Conservation (phyloP, 768 basidiomycete species). For the Mrakia frigida region DNA sequence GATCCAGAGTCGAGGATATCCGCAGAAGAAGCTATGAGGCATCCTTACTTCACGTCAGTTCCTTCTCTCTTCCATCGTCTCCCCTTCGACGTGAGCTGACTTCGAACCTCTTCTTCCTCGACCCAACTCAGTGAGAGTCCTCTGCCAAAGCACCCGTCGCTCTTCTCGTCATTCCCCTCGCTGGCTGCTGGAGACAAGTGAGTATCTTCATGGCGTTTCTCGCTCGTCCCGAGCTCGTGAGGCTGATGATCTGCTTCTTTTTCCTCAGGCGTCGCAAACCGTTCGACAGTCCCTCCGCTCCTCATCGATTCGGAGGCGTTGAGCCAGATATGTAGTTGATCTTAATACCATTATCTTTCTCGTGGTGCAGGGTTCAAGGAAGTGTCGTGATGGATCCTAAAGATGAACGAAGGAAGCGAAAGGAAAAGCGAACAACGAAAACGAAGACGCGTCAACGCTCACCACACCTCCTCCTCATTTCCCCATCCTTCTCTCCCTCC, state of each 20-base stretch:
- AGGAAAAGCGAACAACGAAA: no score
- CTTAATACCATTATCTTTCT: no score
- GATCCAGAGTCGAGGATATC: conserved; percentile 80
- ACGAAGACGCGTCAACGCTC: no score
- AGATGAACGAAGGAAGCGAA: no score
- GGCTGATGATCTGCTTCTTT: background rate
- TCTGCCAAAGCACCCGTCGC: conserved; percentile 87
- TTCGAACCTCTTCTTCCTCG: background rate
- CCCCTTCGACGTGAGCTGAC: background rate
- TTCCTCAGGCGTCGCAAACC: conserved; percentile 62
- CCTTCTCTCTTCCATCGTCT: background rate
- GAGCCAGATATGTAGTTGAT: background rate
- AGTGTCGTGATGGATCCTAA: no score
- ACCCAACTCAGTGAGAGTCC: conserved; percentile 69
- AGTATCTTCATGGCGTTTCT: conserved; percentile 10
- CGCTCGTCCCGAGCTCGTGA: background rate
- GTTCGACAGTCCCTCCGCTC: conserved; percentile 74
- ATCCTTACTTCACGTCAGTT: conserved; percentile 82
- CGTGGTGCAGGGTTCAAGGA: no score
- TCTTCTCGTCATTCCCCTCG: conserved; percentile 93
- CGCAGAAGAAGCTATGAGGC: conserved; percentile 82
- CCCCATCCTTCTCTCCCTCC: no score
- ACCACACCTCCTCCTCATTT: no score
- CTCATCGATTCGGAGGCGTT: conserved; percentile 48
- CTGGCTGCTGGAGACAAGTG: conserved; percentile 94